Evolutionary conservation across 306 rosid species (phyloP).

Genomic region (Elaeagnus macrophylla): DNA sequence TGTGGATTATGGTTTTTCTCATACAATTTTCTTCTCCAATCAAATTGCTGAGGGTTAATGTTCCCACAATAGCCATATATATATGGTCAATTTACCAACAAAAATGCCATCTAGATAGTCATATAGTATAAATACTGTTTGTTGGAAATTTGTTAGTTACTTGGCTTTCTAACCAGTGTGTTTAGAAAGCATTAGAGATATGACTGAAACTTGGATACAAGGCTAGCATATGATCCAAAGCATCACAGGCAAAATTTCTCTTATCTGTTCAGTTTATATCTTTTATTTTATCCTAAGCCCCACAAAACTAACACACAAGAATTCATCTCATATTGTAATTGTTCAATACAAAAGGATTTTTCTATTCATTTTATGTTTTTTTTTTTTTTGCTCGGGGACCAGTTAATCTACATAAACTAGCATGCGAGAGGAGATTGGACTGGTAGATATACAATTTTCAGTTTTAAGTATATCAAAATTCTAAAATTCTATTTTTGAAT

Average conservation of each 20-base stretch:
- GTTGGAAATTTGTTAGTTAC: background rate
- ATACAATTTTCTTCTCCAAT: constrained; percentile 1
- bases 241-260: background rate
- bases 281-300: background rate
- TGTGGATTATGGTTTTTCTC: background rate
- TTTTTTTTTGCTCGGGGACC: background rate
- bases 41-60: background rate
- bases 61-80: no score
- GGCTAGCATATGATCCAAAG: background rate
- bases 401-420: background rate
- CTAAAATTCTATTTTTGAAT: background rate
- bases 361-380: background rate
- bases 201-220: background rate
- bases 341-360: background rate
- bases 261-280: background rate
- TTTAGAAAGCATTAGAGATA: background rate
- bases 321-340: background rate
- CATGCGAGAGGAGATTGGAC: background rate
- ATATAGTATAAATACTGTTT: background rate
- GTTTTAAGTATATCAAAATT: background rate
- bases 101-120: no score
- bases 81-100: no score
- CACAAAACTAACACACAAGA: background rate
- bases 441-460: background rate
- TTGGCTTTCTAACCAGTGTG: background rate